These are phyloP conservation scores for Chimonanthus praecox DNA, from an alignment of 164 flowering plant genomes.

Conservation along the genomic window DNA sequence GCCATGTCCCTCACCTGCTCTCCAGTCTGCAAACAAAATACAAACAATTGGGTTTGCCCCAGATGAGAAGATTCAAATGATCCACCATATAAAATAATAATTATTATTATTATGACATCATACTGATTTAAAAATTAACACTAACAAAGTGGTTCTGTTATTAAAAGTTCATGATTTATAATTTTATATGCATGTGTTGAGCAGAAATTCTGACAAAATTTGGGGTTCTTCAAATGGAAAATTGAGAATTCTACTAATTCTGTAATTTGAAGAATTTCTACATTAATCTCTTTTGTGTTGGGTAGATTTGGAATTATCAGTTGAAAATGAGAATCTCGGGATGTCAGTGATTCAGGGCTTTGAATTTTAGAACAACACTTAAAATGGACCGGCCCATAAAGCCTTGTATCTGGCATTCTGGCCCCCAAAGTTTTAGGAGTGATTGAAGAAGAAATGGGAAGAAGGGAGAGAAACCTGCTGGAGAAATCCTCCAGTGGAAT, in stretches of 20 bases:
- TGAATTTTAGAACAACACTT: not conserved
- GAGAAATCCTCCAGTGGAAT: conserved; percentile 31
- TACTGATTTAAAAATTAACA: not conserved
- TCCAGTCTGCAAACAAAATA: conserved; percentile 26
- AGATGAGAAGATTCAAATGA: too few species aligned
- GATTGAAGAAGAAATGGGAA: too few species aligned
- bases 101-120: too few species aligned
- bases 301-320: not conserved
- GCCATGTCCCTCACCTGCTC: conserved; percentile 36
- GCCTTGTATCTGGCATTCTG: too few species aligned
- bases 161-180: too few species aligned
- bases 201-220: too few species aligned
- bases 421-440: too few species aligned
- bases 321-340: not conserved
- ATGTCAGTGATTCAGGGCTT: not conserved
- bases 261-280: too few species aligned
- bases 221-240: not conserved
- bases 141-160: too few species aligned
- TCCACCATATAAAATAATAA: not conserved
- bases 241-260: not conserved
- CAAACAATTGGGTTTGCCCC: not conserved
- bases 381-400: not conserved
- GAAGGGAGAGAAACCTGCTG: conserved; percentile 36
- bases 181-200: too few species aligned
- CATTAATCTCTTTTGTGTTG: not conserved